Percentiles rank a stretch among this genome's conserved stretches.
phyloP scores from a whole-genome alignment of 1,139 yeast genomes.

The Pichia sp. region DNA sequence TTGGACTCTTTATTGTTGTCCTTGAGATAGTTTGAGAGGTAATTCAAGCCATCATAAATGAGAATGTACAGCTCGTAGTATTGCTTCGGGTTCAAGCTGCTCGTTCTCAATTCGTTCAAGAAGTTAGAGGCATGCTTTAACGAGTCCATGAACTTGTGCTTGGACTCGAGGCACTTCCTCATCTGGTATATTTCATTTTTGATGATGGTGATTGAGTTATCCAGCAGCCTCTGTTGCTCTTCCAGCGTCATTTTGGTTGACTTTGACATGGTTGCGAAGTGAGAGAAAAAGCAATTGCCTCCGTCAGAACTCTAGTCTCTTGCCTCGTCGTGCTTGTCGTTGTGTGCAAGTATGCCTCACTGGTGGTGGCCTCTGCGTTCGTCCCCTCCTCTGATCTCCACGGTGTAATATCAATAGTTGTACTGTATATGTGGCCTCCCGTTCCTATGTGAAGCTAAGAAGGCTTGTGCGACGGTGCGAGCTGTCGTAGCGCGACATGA shows the following conservation, averaged over 20 bases:
- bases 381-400: not conserved
- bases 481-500: not conserved
- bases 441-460: not conserved
- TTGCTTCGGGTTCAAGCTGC: constrained; percentile 78
- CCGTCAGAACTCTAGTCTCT: too few relatives aligned
- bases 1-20: constrained; percentile 41
- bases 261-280: constrained; percentile 14
- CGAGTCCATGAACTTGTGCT: constrained; percentile 77
- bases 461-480: not conserved
- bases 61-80: constrained; percentile 89
- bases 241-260: constrained; percentile 20
- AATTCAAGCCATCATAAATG: constrained; percentile 77
- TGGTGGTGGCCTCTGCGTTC: too few relatives aligned
- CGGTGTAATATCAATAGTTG: not conserved
- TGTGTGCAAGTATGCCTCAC: not conserved
- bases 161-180: constrained; percentile 67
- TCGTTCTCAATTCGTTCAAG: constrained; percentile 76
- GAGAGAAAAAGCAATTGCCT: not conserved
- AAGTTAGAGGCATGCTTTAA: constrained; percentile 82
- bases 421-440: not conserved
- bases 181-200: constrained; percentile 69
- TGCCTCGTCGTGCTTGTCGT: not conserved
- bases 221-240: constrained; percentile 36
- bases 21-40: constrained; percentile 59
- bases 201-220: constrained; percentile 54